Evolutionary conservation across 371 early-diverging fungal species (phyloP).

Genomic region (Saksenaea vasiformis): DNA sequence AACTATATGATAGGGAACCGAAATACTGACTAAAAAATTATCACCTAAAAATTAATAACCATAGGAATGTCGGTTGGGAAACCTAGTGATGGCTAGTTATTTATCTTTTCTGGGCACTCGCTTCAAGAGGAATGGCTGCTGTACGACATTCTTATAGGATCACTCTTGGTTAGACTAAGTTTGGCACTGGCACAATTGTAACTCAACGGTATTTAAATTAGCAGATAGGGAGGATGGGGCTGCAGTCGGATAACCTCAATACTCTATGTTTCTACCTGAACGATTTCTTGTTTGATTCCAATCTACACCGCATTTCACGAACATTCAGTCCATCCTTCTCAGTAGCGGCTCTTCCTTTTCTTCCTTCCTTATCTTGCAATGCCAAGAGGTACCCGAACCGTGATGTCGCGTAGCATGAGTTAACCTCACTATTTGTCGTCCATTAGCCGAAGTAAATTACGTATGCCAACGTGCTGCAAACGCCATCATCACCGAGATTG

Average conservation of each 20-base stretch:
- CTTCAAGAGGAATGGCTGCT: no score
- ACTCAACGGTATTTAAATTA: not conserved
- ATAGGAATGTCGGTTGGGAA: no score
- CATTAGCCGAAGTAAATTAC: constrained; percentile 53
- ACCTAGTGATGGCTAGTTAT: no score
- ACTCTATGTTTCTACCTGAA: not conserved
- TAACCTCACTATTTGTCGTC: not conserved
- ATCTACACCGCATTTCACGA: not conserved
- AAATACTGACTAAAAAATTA: no score
- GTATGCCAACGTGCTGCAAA: constrained; percentile 69
- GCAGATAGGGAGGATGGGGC: not conserved
- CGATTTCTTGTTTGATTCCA: not conserved
- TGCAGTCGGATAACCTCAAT: not conserved
- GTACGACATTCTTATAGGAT: no score
- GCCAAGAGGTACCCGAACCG: not conserved
- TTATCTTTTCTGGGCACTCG: no score
- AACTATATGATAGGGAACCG: no score
- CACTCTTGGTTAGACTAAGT: no score
- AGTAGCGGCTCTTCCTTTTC: not conserved
- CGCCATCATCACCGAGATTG: constrained; percentile 67
- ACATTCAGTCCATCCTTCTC: not conserved
- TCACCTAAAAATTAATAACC: no score
- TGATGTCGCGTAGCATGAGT: not conserved
- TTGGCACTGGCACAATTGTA: not conserved
- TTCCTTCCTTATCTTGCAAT: not conserved